phyloP scores from a whole-genome alignment of 2,329 filamentous ascomycete genomes.

The Stromatinia cepivora region DNA sequence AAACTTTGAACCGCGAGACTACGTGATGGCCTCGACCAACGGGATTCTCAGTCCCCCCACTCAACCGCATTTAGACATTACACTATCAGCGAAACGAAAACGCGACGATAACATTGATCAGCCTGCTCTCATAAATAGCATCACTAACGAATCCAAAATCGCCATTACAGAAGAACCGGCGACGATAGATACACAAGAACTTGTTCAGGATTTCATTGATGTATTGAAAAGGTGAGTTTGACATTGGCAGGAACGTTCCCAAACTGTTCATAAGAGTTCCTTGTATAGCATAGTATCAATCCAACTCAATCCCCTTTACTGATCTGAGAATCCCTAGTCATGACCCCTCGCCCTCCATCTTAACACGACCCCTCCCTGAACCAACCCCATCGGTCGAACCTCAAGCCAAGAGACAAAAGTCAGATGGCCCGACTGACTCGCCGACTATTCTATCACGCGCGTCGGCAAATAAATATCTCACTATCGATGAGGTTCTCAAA shows the following conservation, averaged over 20 bases:
- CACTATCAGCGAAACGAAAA: slow-evolving; percentile 56
- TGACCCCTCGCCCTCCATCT: slow-evolving; percentile 55
- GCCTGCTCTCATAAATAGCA: slow-evolving; percentile 36
- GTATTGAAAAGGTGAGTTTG: slow-evolving; percentile 47
- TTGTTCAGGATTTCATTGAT: slow-evolving; percentile 47
- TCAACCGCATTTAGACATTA: slow-evolving; percentile 37
- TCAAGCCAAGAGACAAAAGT: slow-evolving; percentile 60
- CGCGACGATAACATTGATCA: slow-evolving; percentile 52
- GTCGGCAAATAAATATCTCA: slow-evolving; percentile 53
- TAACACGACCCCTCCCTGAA: slow-evolving; percentile 54
- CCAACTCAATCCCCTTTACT: slow-evolving; percentile 25
- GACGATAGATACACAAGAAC: slow-evolving; percentile 41
- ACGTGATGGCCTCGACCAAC: slow-evolving; percentile 43
- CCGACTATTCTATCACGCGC: slow-evolving; percentile 46
- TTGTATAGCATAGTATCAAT: slow-evolving; percentile 20
- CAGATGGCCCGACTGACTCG: slow-evolving; percentile 47
- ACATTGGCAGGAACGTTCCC: neutral
- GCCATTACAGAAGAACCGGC: slow-evolving; percentile 25
- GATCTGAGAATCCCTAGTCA: slow-evolving; percentile 46
- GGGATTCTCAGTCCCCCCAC: slow-evolving; percentile 45
- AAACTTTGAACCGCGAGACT: slow-evolving; percentile 23
- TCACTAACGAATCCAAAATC: slow-evolving; percentile 30
- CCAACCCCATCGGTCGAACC: slow-evolving; percentile 51
- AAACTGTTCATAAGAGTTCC: slow-evolving; percentile 5
- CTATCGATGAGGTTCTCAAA: slow-evolving; percentile 64